A percentile compares a stretch with the other conserved stretches of the same genome.
Conservation (phyloP, 75 land plant genomes). For the Azolla pinnata region DNA sequence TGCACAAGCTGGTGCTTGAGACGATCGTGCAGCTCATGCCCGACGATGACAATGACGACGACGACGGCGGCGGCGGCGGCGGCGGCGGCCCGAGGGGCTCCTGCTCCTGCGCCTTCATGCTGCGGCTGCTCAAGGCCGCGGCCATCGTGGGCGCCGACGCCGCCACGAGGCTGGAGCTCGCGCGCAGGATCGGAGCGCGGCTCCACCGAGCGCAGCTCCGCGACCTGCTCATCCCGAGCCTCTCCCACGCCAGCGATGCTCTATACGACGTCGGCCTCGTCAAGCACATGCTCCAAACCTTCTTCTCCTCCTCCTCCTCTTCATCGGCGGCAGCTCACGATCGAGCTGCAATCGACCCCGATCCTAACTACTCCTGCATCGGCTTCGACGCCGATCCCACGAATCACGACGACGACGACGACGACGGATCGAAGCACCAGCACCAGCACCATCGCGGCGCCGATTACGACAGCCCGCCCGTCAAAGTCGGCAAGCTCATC, state of each 20-base stretch:
- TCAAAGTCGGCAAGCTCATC: conserved; percentile 42
- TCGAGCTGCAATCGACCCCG: no score
- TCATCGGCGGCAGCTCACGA: no score
- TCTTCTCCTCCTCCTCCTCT: no score
- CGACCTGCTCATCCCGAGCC: conserved; percentile 51
- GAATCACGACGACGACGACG: no score
- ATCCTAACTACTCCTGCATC: no score
- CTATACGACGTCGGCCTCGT: conserved; percentile 53
- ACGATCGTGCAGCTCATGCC: conserved; percentile 51
- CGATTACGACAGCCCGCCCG: no score
- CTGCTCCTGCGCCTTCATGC: conserved; percentile 48
- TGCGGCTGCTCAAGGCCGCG: conserved; percentile 50
- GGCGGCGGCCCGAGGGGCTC: no score
- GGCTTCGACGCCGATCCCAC: no score
- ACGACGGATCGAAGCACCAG: no score
- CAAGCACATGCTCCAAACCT: conserved; percentile 43
- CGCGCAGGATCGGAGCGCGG: conserved; percentile 44
- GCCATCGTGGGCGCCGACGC: conserved; percentile 34
- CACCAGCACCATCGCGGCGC: no score
- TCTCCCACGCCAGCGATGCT: conserved; percentile 18
- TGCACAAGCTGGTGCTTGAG: conserved; percentile 47
- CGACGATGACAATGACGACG: no score
- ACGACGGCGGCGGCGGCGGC: no score
- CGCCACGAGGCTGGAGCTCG: conserved; percentile 44
- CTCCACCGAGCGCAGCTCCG: conserved; percentile 50